Evolutionary conservation across 495 filamentous ascomycete genomes (phyloP).

Genomic region (Penicillium paradoxum): DNA sequence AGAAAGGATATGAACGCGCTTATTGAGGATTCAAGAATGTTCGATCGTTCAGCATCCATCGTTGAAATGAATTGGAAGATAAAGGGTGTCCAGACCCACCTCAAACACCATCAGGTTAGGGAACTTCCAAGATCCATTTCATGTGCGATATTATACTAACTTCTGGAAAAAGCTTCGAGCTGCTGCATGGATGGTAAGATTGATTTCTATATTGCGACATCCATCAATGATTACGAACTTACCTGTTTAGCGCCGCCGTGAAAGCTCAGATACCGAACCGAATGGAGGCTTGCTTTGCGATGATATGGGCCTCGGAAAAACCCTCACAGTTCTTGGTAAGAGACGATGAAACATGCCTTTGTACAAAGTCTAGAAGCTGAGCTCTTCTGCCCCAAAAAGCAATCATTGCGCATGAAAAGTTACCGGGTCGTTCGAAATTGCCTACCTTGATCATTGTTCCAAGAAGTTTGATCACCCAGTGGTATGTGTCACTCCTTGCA

Average conservation of each 20-base stretch:
- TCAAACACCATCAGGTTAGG: constrained; percentile 48
- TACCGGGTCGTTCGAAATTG: constrained; percentile 17
- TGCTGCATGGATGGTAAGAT: constrained; percentile 50
- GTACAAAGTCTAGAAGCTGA: not conserved
- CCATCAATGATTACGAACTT: not conserved
- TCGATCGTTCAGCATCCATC: constrained; percentile 14
- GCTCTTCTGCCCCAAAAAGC: constrained; percentile 19
- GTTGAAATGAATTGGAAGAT: constrained; percentile 32
- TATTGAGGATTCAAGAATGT: constrained; percentile 33
- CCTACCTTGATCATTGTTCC: constrained; percentile 51
- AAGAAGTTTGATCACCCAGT: constrained; percentile 40
- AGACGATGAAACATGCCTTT: not conserved
- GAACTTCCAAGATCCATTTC: not conserved
- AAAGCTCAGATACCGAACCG: constrained; percentile 36
- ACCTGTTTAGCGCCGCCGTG: constrained; percentile 36
- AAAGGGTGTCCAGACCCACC: constrained; percentile 40
- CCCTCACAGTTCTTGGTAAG: constrained; percentile 40
- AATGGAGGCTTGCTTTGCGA: constrained; percentile 55
- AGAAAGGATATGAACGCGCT: constrained; percentile 17
- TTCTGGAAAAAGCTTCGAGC: constrained; percentile 36
- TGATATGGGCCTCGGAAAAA: constrained; percentile 64
- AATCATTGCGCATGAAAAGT: constrained; percentile 46
- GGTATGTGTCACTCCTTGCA: constrained; percentile 15
- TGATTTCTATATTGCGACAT: not conserved
- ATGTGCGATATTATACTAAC: constrained; percentile 8